Percentiles rank a stretch among this genome's conserved stretches.
phyloP scores from a whole-genome alignment of 108 stramenopile genomes.

The Nannochloropsis granulata region DNA sequence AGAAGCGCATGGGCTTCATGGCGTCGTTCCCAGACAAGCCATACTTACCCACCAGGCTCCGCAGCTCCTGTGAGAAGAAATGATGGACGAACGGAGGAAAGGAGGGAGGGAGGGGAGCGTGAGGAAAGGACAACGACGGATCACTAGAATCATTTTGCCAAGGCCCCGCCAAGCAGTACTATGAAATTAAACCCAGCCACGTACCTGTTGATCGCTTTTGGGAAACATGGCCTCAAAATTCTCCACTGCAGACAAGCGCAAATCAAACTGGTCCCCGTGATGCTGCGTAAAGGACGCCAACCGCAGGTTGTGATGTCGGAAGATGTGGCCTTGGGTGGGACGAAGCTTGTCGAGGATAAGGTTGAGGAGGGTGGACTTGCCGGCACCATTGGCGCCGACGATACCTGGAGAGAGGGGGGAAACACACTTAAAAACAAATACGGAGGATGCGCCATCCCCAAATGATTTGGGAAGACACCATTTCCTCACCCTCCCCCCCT shows the following conservation, averaged over 20 bases:
- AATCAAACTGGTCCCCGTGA: conserved; percentile 75
- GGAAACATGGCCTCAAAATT: conserved; percentile 61
- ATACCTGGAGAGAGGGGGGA: conserved; percentile 1
- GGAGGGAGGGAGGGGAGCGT: too few species aligned
- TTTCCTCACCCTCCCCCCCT: neutral
- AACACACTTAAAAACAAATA: neutral
- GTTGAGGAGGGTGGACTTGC: conserved; percentile 80
- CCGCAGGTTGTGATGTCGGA: conserved; percentile 63
- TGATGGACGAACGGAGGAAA: neutral
- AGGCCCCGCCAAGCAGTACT: too few species aligned
- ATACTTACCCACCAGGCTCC: conserved; percentile 73
- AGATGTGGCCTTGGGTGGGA: conserved; percentile 57
- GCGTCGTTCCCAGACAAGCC: conserved; percentile 78
- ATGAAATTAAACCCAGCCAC: neutral
- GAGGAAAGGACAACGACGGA: too few species aligned
- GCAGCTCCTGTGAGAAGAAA: conserved; percentile 45
- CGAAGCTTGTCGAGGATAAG: conserved; percentile 69
- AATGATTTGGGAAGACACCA: too few species aligned
- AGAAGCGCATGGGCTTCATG: conserved; percentile 73
- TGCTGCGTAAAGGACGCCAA: conserved; percentile 93
- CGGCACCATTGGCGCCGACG: conserved; percentile 68
- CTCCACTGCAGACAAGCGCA: conserved; percentile 59
- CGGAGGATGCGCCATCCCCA: too few species aligned
- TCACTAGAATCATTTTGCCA: too few species aligned
- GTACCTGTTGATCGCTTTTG: conserved; percentile 48